Base-by-base conservation (phyloP, 2,329 filamentous ascomycete species). In the Penicillium sp. region DNA sequence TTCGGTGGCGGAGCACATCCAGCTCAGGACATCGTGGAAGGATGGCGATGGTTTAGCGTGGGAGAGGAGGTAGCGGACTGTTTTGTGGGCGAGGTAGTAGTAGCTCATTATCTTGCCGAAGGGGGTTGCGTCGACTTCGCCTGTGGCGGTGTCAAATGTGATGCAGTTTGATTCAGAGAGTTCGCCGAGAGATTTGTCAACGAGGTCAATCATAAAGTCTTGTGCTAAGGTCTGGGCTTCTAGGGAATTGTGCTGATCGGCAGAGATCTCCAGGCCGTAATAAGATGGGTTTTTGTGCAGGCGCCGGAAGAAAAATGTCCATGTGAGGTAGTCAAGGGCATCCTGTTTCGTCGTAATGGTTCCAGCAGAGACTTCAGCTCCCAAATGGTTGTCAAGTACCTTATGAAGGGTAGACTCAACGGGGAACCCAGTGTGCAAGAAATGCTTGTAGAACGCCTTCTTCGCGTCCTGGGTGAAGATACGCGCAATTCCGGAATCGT, bases 401-500 rank as follows among this genome's bases (percentile, higher is more conserved):
- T 96, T 97, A 78, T 99, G 95, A 45, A 99, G 84, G 0, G 93
- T 96, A 0, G 93, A 97, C 76, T 99, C 95, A 11, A 99, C 95
- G 0, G 95, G 96, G 76, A 99, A 99, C 1, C 95, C 96, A 0
- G 94, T 98, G 74, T 99, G 95, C 58, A 99, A 80, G 81, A 99
- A 99, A 79, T 99, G 95, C 82, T 99, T 99, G 81, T 99, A 99
- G 78, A 99, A 99, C 63, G 96, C 92, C 79, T 99, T 99, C 83
- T 98, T 99, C 2, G 94, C 84, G 71, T 98, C 93, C 72, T 99
- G 93, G 0, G 95, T 99, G 74, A 99, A 97, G 73, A 99, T 99
- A 31, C 94, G 90, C 9, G 95, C 96, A 61, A 99, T 96, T 67
- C 96, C 95, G 0, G 93, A 96, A 58, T 90, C 91, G 77, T 99